A percentile compares a stretch with the other conserved stretches of the same genome.
Conservation (phyloP, 1,284 basidiomycete species). For the Irpex lacteus region DNA sequence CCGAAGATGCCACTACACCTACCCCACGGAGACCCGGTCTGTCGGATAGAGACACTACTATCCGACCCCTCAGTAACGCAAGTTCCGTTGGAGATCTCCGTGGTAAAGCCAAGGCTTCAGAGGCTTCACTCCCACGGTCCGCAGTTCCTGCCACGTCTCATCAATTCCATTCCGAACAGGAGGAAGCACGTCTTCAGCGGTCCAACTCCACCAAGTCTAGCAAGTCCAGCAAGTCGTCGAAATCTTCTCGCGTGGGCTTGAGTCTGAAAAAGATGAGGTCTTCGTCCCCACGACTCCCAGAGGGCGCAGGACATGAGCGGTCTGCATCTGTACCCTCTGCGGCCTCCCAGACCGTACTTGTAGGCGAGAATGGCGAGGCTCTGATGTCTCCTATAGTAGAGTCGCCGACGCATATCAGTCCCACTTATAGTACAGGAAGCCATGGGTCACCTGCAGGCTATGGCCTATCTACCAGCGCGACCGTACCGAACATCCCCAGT, state of each 20-base stretch:
- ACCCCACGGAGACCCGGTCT: conserved; percentile 28
- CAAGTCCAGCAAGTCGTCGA: conserved; percentile 17
- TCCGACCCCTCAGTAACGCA: conserved; percentile 33
- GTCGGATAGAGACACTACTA: conserved; percentile 16
- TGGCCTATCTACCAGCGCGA: conserved; percentile 21
- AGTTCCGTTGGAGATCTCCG: conserved; percentile 40
- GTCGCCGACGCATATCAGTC: conserved; percentile 24
- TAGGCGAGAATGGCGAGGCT: conserved; percentile 23
- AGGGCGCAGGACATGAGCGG: conserved; percentile 21
- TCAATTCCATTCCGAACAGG: conserved; percentile 12
- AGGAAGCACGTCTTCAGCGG: conserved; percentile 7
- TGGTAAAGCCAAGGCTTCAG: conserved; percentile 22
- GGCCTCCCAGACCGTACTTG: conserved; percentile 20
- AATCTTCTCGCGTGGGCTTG: conserved; percentile 1
- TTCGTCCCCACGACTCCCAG: not conserved
- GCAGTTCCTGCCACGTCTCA: conserved; percentile 18
- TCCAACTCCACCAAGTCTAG: conserved; percentile 12
- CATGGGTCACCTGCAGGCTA: conserved; percentile 21
- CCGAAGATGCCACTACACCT: conserved; percentile 30
- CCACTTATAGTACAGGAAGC: conserved; percentile 17
- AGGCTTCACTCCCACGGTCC: conserved; percentile 19
- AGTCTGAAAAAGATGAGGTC: conserved; percentile 13
- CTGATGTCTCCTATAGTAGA: conserved; percentile 46
- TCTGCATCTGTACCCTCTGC: conserved; percentile 24
- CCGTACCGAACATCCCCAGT: conserved; percentile 18